Evolutionary conservation across 179 eudicot genomes (phyloP), one percentile per base, ranked within the genome.

Genomic region (Camellia oleifera): DNA sequence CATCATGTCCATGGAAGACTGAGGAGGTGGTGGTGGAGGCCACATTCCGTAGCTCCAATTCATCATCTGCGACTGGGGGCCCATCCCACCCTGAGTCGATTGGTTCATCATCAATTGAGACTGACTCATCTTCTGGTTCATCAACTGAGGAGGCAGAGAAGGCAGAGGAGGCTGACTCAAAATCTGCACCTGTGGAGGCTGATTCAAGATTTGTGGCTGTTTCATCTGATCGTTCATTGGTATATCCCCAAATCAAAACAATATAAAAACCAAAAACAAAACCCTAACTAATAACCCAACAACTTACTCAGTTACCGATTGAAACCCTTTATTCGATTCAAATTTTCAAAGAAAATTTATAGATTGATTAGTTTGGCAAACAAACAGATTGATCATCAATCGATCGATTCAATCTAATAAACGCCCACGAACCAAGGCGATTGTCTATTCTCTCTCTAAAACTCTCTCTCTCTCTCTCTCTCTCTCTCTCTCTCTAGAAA

Each of bases 31-130:
- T 3, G 87, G 77, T 40, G 87, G 90, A 4, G 87, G 77, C 94
- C 97, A 92, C 91, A 83, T 91, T 12, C 91, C 88, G 71, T 92
- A 93, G 78, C 76, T 81, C 78, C 85, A 88, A 53, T 65, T 79
- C 89, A 82, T 82, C 90, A 88, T 83, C 75, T 75, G 80, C 52
- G 86, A 48, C 77, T 81, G 88, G 40, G 2, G 2, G 20, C 83
- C 81, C 74, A 69, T 80, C 64, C 40, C 40, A 32, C 57, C 54
- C 82, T 81, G 83, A 75, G 76, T 63, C 74, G 82, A 78, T 54
- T 81, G 90, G 40, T 79, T 78, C 71, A 82, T 81, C 89, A 77
- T 70, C 78, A 78, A 14, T 78, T 63, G 89, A n/a, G 84, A 70
- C 61, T 85, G 88, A 71, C 65, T 81, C 64, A 67, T 2, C 8